A percentile compares a stretch with the other conserved stretches of the same genome.
Conservation (phyloP, 257 asterid genomes). For the Nicotiana knightiana region DNA sequence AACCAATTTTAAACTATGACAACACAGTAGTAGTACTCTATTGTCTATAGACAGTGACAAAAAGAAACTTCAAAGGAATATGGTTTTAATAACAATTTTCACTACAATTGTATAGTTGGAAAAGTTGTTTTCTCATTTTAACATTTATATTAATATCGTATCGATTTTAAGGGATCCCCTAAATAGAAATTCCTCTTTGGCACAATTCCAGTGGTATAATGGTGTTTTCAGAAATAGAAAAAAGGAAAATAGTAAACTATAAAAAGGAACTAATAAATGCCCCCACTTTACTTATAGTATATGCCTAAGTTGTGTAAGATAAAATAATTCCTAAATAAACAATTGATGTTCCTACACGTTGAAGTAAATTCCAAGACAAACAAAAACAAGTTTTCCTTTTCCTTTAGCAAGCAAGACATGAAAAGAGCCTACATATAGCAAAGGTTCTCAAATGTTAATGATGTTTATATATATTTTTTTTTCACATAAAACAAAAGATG, state of each 20-base stretch:
- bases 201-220: not conserved
- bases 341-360: not conserved
- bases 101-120: not conserved
- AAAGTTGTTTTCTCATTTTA: not conserved
- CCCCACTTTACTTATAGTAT: slow-evolving; percentile 9
- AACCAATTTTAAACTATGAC: not conserved
- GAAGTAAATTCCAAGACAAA: slow-evolving; percentile 33
- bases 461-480: not conserved
- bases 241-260: not conserved
- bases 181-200: not conserved
- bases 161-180: not conserved
- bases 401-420: slow-evolving; percentile 28
- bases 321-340: slow-evolving; percentile 15
- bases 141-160: not conserved
- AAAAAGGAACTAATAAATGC: not conserved
- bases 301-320: slow-evolving; percentile 2
- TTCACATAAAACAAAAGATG: not conserved
- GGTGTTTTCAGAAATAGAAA: not conserved
- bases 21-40: not conserved
- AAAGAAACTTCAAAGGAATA: not conserved
- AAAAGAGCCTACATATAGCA: not conserved
- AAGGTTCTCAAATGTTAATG: not conserved
- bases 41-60: not conserved
- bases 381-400: slow-evolving; percentile 10
- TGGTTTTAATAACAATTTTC: not conserved